Evolutionary conservation across 2,329 filamentous ascomycete species (phyloP), one percentile per base, ranked within the genome.

Genomic region (Aspergillus felis): DNA sequence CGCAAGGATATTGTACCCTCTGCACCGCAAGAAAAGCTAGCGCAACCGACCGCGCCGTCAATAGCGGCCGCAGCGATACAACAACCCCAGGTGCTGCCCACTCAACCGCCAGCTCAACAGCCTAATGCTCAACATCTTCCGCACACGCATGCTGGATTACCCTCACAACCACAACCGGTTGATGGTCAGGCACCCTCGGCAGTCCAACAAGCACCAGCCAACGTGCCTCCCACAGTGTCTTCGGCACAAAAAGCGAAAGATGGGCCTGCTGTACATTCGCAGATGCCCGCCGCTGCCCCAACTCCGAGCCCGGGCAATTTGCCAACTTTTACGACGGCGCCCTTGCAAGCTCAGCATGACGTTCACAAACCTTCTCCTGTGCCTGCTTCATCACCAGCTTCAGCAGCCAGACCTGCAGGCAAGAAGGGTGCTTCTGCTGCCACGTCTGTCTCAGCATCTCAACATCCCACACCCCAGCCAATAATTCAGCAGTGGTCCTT

Each of bases 401-500:
- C 59, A 22, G 48, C 58, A 24, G 53, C 54, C 27, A 63, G 62
- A 24, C 49, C 60, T 48, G 48, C 59, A 27, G 60, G 49, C 20
- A 67, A 68, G 48, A 57, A 60, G 51, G 53, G 46, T 9, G 54
- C 59, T 8, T 20, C 60, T 7, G 48, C 61, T 32, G 48, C 55
- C 20, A 53, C 67, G 35, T 54, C 64, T 29, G 46, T 62, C 12
- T 54, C 61, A 2, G 56, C 57, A 5, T 58, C 64, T 54, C 64
- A 65, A 52, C 66, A 62, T 49, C 65, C 58, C 8, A 63, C 64
- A 47, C 68, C 64, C 2, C 70, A 73, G 50, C 61, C 69, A 42
- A 73, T 65, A 52, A 72, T 73, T 57, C 72, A 74, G 55, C 73
- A 75, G 60, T 75, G 72, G 73, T 63, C 72, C 29, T 62, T 73